Conservation (phyloP, 805 yeast genomes). For the Saturnispora sanitii region DNA sequence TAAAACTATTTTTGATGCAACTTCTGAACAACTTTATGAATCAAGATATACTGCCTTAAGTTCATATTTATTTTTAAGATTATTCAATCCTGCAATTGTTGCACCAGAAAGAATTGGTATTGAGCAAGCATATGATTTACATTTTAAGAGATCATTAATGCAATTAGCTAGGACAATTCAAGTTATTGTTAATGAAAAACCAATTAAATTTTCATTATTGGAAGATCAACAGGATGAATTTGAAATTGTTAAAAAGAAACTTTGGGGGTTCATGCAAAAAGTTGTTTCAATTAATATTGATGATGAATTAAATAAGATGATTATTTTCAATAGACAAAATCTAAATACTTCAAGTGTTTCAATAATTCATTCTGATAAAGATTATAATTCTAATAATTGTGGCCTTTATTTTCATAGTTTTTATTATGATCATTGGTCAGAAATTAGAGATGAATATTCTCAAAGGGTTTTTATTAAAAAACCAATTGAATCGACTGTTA, state of each 20-base stretch:
- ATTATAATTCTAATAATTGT: constrained; percentile 1
- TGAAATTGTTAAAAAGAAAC: constrained; percentile 28
- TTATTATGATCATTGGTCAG: constrained; percentile 39
- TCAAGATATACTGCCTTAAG: constrained; percentile 69
- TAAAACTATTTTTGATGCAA: constrained; percentile 47
- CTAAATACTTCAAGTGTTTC: not conserved
- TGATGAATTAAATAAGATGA: constrained; percentile 6
- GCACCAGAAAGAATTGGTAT: constrained; percentile 58
- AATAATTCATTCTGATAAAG: not conserved
- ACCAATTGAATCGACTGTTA: constrained; percentile 14
- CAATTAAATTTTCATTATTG: constrained; percentile 54
- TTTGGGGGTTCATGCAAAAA: constrained; percentile 33
- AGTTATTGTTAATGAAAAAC: constrained; percentile 75
- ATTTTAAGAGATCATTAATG: constrained; percentile 52
- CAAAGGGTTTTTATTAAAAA: constrained; percentile 12
- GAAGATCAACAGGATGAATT: constrained; percentile 33
- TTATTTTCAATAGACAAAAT: no score
- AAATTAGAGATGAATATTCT: constrained; percentile 19
- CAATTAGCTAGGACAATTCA: constrained; percentile 78
- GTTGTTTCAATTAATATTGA: constrained; percentile 17
- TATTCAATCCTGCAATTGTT: constrained; percentile 82
- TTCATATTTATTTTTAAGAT: constrained; percentile 72
- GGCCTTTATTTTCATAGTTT: constrained; percentile 33
- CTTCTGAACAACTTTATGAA: constrained; percentile 53
- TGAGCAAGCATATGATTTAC: constrained; percentile 11